Evolutionary conservation across 1,284 basidiomycete genomes (phyloP).

Genomic region (Trametes polyzona): DNA sequence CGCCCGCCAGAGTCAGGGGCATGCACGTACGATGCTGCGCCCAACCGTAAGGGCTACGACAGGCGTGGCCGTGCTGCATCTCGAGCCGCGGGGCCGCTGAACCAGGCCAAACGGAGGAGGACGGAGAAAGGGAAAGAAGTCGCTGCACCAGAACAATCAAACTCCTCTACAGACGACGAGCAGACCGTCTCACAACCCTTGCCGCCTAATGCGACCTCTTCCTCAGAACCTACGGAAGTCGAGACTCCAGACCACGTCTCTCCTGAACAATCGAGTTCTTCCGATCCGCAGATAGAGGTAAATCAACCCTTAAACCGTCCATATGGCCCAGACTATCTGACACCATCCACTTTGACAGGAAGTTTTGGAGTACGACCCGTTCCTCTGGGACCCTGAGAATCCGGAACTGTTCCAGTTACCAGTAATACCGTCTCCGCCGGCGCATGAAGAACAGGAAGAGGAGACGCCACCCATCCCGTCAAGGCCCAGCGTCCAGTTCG

Average conservation of each 20-base stretch:
- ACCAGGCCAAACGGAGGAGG: constrained; percentile 4
- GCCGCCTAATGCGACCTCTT: background rate
- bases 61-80: constrained; percentile 64
- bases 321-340: background rate
- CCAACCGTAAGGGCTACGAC: constrained; percentile 76
- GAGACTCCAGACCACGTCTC: background rate
- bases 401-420: background rate
- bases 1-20: constrained; percentile 42
- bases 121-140: background rate
- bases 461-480: constrained; percentile 13
- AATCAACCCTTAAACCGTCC: background rate
- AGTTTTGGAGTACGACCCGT: constrained; percentile 15
- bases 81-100: constrained; percentile 44
- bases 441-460: background rate
- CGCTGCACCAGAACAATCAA: background rate
- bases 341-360: constrained; percentile 1
- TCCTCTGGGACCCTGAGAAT: constrained; percentile 4
- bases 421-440: background rate
- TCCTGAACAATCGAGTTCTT: too few relatives aligned
- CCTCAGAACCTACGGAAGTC: background rate
- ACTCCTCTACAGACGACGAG: background rate
- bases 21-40: constrained; percentile 61
- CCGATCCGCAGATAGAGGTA: constrained; percentile 7
- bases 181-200: background rate
- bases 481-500: constrained; percentile 63